A percentile compares a stretch with the other conserved stretches of the same genome.
These are phyloP conservation scores for Debaryomyces subglobosus DNA, from an alignment of 1,139 yeast species.

Conservation along the genomic window DNA sequence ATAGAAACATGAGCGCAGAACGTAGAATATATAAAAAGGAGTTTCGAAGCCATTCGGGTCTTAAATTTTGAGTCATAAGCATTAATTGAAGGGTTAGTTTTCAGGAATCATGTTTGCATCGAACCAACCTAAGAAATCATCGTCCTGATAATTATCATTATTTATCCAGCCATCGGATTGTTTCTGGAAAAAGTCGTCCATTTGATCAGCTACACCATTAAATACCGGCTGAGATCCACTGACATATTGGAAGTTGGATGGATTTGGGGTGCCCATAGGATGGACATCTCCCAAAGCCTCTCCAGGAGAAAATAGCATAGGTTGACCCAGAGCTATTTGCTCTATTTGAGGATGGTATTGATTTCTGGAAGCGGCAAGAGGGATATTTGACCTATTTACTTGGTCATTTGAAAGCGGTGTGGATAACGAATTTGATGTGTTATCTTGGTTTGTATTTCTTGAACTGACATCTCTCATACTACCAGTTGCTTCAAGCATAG, in stretches of 20 bases:
- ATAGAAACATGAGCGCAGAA: not conserved
- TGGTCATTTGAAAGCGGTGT: not conserved
- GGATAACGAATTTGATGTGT: not conserved
- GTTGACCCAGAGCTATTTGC: conserved; percentile 3
- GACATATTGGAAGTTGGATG: conserved; percentile 9
- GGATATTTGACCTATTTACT: not conserved
- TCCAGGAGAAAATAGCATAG: conserved; percentile 5
- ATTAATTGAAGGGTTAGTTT: conserved; percentile 12
- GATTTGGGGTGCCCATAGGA: not conserved
- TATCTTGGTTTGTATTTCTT: not conserved
- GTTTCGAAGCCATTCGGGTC: not conserved
- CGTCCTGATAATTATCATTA: conserved; percentile 67
- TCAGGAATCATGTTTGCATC: conserved; percentile 57
- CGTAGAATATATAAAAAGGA: not conserved
- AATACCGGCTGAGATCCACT: conserved; percentile 4
- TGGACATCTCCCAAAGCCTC: conserved; percentile 1
- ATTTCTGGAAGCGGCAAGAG: not conserved
- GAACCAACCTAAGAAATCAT: conserved; percentile 95
- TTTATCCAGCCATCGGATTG: conserved; percentile 80
- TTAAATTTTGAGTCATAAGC: not conserved
- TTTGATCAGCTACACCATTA: conserved; percentile 41
- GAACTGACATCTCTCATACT: conserved; percentile 44
- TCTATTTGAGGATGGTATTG: conserved; percentile 3
- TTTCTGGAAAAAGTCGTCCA: conserved; percentile 68
- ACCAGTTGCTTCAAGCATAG: conserved; percentile 82